A percentile compares a stretch with the other conserved stretches of the same genome.
Evolutionary conservation across 805 yeast genomes (phyloP).

Genomic region (Candida coquimbonensis): DNA sequence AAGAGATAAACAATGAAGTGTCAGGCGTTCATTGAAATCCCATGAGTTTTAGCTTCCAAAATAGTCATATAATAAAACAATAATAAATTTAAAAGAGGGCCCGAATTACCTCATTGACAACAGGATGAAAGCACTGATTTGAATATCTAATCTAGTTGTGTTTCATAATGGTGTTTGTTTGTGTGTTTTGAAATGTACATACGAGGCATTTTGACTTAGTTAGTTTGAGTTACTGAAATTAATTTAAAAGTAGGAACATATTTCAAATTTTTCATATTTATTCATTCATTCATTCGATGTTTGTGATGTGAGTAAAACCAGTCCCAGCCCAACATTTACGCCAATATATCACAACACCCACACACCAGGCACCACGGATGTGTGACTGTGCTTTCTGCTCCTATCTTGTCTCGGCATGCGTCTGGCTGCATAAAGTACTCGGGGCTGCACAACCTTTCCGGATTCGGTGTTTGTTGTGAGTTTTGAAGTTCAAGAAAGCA

Average conservation of each 20-base stretch:
- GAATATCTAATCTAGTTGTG: too few species aligned
- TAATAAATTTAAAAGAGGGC: slow-evolving; percentile 43
- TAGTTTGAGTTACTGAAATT: neutral
- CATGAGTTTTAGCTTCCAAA: slow-evolving; percentile 3
- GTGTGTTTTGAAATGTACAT: slow-evolving; percentile 9
- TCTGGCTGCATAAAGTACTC: too few species aligned
- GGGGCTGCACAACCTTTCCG: too few species aligned
- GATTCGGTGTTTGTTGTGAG: neutral
- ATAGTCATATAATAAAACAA: slow-evolving; percentile 2
- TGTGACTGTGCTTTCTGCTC: too few species aligned
- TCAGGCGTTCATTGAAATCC: slow-evolving; percentile 73
- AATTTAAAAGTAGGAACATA: neutral
- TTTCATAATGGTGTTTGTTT: too few species aligned
- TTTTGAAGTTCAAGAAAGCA: too few species aligned
- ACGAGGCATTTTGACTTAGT: slow-evolving; percentile 25
- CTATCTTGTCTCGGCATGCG: too few species aligned
- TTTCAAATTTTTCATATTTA: neutral
- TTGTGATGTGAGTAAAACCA: neutral
- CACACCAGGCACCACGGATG: neutral
- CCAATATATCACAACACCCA: neutral
- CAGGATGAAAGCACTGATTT: neutral
- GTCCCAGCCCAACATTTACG: neutral
- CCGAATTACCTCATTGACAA: slow-evolving; percentile 51
- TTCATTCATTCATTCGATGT: neutral
- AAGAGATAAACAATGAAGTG: slow-evolving; percentile 52